Conservation (phyloP, 768 basidiomycete species). For the Suillus ampliporus region DNA sequence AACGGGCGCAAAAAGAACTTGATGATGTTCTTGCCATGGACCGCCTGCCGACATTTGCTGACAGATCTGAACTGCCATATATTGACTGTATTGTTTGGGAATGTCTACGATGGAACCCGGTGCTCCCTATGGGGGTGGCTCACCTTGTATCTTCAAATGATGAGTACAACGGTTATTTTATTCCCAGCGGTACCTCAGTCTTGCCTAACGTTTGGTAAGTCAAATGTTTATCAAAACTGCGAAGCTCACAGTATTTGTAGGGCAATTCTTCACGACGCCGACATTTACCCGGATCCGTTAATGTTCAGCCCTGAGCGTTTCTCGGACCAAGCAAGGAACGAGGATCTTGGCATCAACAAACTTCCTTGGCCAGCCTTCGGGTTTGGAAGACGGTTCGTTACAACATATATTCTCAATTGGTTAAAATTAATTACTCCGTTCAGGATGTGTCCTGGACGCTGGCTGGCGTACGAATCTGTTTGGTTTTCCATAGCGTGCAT, state of each 20-base stretch:
- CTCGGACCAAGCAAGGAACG: constrained; percentile 31
- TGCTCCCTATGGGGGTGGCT: constrained; percentile 29
- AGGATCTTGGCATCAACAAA: constrained; percentile 37
- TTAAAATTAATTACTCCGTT: not conserved
- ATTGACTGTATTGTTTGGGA: constrained; percentile 42
- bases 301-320: constrained; percentile 47
- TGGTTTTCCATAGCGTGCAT: constrained; percentile 50
- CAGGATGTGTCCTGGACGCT: constrained; percentile 52
- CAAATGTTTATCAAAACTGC: constrained; percentile 16
- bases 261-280: constrained; percentile 47
- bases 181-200: constrained; percentile 51
- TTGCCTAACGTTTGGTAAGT: constrained; percentile 54
- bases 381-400: constrained; percentile 44
- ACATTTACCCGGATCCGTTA: constrained; percentile 46
- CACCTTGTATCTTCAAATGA: constrained; percentile 45
- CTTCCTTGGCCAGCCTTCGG: constrained; percentile 46
- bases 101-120: constrained; percentile 51
- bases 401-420: not conserved
- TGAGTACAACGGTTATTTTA: constrained; percentile 47
- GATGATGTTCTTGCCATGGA: constrained; percentile 50
- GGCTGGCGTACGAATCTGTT: constrained; percentile 48
- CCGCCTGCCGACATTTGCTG: constrained; percentile 51
- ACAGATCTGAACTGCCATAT: constrained; percentile 48
- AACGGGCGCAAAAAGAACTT: constrained; percentile 56
- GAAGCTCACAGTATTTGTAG: constrained; percentile 36